Conservation (phyloP, 2,329 filamentous ascomycete genomes). For the Ceratocystis huliohia region DNA sequence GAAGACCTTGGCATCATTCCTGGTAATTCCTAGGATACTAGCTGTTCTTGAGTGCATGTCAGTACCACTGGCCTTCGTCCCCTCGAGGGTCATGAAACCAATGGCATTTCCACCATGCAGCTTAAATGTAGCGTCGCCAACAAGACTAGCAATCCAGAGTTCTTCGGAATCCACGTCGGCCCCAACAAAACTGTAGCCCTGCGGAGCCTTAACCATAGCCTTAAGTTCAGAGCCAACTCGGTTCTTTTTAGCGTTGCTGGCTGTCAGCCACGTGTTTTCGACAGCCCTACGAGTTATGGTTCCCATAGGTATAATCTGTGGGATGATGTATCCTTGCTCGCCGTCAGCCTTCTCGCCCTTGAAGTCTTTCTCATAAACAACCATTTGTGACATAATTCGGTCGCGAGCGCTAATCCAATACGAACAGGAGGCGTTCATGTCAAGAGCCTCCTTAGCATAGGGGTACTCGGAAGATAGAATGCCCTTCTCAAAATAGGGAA, state of each 20-base stretch:
- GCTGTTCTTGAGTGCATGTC: slow-evolving; percentile 92
- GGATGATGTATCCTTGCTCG: slow-evolving; percentile 65
- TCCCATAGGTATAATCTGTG: slow-evolving; percentile 95
- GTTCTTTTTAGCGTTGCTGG: slow-evolving; percentile 92
- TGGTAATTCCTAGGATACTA: slow-evolving; percentile 78
- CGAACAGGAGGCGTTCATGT: slow-evolving; percentile 98
- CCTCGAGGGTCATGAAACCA: slow-evolving; percentile 97
- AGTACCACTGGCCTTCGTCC: slow-evolving; percentile 84
- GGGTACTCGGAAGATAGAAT: slow-evolving; percentile 74
- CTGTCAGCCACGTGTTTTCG: slow-evolving; percentile 96
- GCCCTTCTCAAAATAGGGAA: slow-evolving; percentile 82
- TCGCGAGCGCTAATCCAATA: slow-evolving; percentile 98
- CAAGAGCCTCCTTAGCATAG: slow-evolving; percentile 85
- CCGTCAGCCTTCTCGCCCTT: slow-evolving; percentile 23
- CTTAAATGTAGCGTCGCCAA: slow-evolving; percentile 89
- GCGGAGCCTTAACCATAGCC: slow-evolving; percentile 85
- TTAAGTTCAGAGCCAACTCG: slow-evolving; percentile 94
- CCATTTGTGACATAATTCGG: slow-evolving; percentile 88
- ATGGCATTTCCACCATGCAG: slow-evolving; percentile 94
- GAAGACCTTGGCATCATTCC: slow-evolving; percentile 94
- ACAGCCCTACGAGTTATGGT: slow-evolving; percentile 90
- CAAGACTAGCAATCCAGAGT: slow-evolving; percentile 91
- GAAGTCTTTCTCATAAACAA: slow-evolving; percentile 64
- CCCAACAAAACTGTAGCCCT: slow-evolving; percentile 86
- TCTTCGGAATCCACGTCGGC: slow-evolving; percentile 97